These are phyloP conservation scores for Arachis monticola DNA, from an alignment of 331 rosid genomes.

Conservation along the genomic window DNA sequence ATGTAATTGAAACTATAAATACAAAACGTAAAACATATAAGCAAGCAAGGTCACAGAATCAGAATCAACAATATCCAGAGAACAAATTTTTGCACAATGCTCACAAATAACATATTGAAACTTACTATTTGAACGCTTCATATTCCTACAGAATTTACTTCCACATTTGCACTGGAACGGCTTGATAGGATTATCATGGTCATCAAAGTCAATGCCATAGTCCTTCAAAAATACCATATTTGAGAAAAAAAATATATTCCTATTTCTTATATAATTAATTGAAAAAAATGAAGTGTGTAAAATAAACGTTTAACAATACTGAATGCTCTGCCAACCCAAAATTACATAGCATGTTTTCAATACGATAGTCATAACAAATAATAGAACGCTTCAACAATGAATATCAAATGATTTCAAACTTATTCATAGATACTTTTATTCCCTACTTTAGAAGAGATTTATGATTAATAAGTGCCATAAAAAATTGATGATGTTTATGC, in stretches of 20 bases:
- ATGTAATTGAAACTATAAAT: slow-evolving; percentile 11
- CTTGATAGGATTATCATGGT: slow-evolving; percentile 63
- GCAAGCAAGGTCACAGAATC: neutral
- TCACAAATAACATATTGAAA: slow-evolving; percentile 9
- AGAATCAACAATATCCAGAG: neutral
- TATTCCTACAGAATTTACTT: slow-evolving; percentile 89
- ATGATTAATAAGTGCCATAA: no score
- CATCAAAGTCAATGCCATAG: slow-evolving; percentile 87
- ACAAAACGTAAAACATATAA: neutral
- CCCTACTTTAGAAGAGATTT: no score
- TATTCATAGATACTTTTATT: no score
- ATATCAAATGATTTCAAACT: no score
- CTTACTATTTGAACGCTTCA: slow-evolving; percentile 74
- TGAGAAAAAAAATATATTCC: neutral
- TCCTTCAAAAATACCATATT: slow-evolving; percentile 62
- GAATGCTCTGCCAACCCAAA: no score
- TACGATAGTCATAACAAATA: no score
- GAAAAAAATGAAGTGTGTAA: no score
- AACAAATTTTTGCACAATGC: neutral
- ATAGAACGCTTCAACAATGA: no score
- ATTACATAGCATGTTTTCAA: no score
- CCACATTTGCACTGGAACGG: slow-evolving; percentile 80
- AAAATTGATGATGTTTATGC: no score
- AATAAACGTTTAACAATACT: no score
- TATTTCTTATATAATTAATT: no score